Conservation (phyloP, 73 alveolate genomes). For the Tetrahymena borealis region DNA sequence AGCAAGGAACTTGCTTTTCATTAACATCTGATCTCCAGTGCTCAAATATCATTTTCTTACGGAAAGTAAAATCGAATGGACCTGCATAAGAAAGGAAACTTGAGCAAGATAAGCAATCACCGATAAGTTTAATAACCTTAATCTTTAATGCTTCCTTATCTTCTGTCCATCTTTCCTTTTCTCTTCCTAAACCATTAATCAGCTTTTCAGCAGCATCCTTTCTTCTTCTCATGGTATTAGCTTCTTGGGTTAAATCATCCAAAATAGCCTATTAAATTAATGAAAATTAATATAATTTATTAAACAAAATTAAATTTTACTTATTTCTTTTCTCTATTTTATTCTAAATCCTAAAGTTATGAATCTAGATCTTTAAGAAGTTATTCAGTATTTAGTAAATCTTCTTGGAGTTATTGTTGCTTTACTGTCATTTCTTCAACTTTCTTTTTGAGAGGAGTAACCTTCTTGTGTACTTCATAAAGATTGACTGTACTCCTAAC, state of each 20-base stretch:
- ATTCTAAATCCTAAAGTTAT: constrained; percentile 64
- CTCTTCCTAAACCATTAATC: constrained; percentile 90
- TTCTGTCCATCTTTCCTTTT: constrained; percentile 88
- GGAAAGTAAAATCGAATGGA: constrained; percentile 80
- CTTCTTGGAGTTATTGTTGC: constrained; percentile 55
- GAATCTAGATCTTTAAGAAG: constrained; percentile 50
- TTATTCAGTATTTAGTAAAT: constrained; percentile 54
- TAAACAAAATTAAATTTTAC: constrained; percentile 32
- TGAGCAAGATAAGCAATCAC: constrained; percentile 95
- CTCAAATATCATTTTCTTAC: constrained; percentile 93
- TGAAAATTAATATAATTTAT: background rate
- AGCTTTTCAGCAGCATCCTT: constrained; percentile 93
- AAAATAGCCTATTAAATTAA: constrained; percentile 5
- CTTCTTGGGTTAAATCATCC: constrained; percentile 80
- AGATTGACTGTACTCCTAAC: constrained; percentile 54
- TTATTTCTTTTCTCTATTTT: constrained; percentile 46
- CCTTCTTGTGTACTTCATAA: constrained; percentile 31
- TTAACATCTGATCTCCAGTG: constrained; percentile 87
- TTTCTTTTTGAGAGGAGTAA: constrained; percentile 46
- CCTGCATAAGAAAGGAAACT: constrained; percentile 82
- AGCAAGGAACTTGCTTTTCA: constrained; percentile 77
- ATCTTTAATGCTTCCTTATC: constrained; percentile 75
- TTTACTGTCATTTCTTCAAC: constrained; percentile 59
- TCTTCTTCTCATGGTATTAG: constrained; percentile 80
- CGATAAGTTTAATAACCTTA: constrained; percentile 87